Conservation (phyloP, 2,329 filamentous ascomycete genomes). For the Fonsecaea pedrosoi region DNA sequence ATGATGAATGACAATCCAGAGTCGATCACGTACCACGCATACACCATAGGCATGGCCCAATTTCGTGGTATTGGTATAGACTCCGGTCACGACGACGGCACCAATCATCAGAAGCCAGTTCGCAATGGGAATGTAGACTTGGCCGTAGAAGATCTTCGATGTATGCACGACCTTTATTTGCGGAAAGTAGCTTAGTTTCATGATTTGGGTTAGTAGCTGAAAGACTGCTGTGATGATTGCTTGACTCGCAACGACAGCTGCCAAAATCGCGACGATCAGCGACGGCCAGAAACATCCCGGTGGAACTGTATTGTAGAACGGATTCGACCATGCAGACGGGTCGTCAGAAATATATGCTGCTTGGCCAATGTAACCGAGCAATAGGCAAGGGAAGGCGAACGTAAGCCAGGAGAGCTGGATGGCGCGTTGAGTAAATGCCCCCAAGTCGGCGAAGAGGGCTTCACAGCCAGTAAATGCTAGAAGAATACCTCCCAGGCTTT, state of each 20-base stretch:
- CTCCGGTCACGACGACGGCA: conserved; percentile 72
- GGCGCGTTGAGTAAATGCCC: conserved; percentile 72
- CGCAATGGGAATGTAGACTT: conserved; percentile 76
- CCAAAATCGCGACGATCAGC: conserved; percentile 71
- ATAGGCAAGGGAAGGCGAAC: conserved; percentile 71
- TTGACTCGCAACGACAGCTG: conserved; percentile 77
- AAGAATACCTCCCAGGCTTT: conserved; percentile 66
- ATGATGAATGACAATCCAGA: not conserved
- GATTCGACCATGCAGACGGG: conserved; percentile 70
- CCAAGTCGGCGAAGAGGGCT: conserved; percentile 77
- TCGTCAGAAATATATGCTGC: conserved; percentile 71
- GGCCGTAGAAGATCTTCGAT: conserved; percentile 72
- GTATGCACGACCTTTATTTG: conserved; percentile 77
- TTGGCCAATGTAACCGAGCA: conserved; percentile 70
- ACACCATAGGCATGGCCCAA: conserved; percentile 79
- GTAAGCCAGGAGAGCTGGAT: conserved; percentile 76
- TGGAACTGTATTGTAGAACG: conserved; percentile 75
- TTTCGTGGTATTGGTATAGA: conserved; percentile 73
- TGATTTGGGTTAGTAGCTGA: conserved; percentile 72
- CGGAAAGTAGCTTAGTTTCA: conserved; percentile 76
- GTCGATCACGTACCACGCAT: conserved; percentile 60
- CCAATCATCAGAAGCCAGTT: conserved; percentile 81
- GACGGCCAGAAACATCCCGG: conserved; percentile 72
- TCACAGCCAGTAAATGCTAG: conserved; percentile 81
- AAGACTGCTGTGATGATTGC: conserved; percentile 80